A percentile compares a stretch with the other conserved stretches of the same genome.
Evolutionary conservation across 2,329 filamentous ascomycete species (phyloP).

Genomic region (Aphanoascus verrucosus): DNA sequence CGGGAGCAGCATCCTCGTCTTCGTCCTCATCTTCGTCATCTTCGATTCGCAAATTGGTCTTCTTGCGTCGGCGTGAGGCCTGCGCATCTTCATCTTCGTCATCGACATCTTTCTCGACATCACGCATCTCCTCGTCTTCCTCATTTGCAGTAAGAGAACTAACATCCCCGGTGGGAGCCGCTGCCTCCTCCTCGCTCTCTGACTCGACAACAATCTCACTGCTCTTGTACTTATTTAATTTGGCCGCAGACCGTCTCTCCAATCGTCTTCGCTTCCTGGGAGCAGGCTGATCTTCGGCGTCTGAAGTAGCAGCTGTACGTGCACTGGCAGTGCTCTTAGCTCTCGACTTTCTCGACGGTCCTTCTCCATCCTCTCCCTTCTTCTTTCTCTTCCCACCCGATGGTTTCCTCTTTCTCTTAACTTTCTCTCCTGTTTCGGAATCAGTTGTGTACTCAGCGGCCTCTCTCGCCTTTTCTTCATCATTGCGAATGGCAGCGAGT

Average conservation of each 20-base stretch:
- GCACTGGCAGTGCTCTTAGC: constrained; percentile 27
- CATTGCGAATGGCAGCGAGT: constrained; percentile 58
- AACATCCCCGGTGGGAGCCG: background rate
- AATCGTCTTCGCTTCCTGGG: constrained; percentile 52
- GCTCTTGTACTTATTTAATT: constrained; percentile 65
- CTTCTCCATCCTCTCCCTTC: constrained; percentile 45
- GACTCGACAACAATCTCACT: constrained; percentile 73
- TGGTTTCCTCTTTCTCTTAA: constrained; percentile 61
- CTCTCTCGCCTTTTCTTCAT: constrained; percentile 57
- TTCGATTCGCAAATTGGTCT: constrained; percentile 26
- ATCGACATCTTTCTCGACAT: constrained; percentile 26
- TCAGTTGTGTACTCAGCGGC: constrained; percentile 75
- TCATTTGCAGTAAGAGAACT: constrained; percentile 19
- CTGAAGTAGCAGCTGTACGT: constrained; percentile 17
- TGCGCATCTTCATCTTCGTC: constrained; percentile 37
- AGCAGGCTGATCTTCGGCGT: constrained; percentile 19
- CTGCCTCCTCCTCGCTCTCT: constrained; percentile 45
- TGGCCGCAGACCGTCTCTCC: constrained; percentile 41
- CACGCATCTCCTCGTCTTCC: constrained; percentile 21
- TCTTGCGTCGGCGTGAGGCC: constrained; percentile 27
- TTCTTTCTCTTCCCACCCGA: constrained; percentile 49
- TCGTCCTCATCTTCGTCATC: constrained; percentile 36
- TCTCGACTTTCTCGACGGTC: constrained; percentile 19
- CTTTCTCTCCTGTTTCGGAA: constrained; percentile 67
- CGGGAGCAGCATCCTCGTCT: constrained; percentile 30